These are phyloP conservation scores for Fusarium duplospermum DNA, from an alignment of 2,329 filamentous ascomycete species.

Conservation along the genomic window DNA sequence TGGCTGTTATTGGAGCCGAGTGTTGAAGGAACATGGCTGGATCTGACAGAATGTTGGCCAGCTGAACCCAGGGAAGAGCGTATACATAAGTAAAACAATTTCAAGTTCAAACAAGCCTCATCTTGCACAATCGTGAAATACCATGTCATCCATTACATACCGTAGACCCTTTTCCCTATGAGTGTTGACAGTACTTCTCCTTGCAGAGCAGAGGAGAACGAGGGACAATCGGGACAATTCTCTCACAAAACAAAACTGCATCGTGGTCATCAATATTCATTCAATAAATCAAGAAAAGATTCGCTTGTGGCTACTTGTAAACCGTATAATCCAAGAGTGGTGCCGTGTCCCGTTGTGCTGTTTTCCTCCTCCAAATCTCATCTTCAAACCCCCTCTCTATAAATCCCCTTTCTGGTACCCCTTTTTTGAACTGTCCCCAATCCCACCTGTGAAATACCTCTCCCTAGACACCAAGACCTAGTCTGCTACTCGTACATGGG, in stretches of 20 bases:
- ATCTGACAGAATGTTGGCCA: not conserved
- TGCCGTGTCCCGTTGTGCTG: slow-evolving; percentile 25
- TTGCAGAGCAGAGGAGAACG: not conserved
- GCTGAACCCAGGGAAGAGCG: not conserved
- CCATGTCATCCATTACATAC: not conserved
- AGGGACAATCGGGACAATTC: not conserved
- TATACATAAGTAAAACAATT: not conserved
- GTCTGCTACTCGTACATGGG: slow-evolving; percentile 40
- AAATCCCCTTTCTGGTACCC: not conserved
- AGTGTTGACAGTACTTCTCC: too few relatives aligned
- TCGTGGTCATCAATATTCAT: not conserved
- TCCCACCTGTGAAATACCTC: slow-evolving; percentile 23
- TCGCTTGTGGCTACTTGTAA: slow-evolving; percentile 31
- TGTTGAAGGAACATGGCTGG: not conserved
- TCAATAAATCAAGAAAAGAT: slow-evolving; percentile 33
- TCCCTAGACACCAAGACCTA: slow-evolving; percentile 20
- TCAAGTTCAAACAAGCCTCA: not conserved
- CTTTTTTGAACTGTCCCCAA: slow-evolving; percentile 15
- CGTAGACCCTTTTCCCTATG: too few relatives aligned
- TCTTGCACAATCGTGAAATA: not conserved
- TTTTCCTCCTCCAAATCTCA: slow-evolving; percentile 17
- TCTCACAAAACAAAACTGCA: not conserved
- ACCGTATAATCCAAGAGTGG: slow-evolving; percentile 31
- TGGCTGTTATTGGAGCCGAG: not conserved
- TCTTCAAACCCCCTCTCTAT: not conserved